Evolutionary conservation across 2,329 filamentous ascomycete genomes (phyloP), one percentile per base, ranked within the genome.

Genomic region (Sphaerulina musiva): DNA sequence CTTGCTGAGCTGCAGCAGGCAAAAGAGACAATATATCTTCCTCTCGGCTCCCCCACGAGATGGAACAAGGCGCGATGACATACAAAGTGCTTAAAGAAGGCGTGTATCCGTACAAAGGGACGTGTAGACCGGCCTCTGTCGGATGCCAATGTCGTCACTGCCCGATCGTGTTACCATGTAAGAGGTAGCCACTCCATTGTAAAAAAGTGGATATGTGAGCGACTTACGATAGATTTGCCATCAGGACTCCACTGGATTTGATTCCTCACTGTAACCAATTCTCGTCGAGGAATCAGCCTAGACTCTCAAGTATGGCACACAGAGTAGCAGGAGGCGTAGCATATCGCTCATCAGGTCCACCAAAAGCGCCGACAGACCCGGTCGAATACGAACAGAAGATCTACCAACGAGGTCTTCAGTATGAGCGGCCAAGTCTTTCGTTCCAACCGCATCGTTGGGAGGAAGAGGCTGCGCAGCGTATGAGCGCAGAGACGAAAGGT

Each of bases 371-470:
- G 10, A 46, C 46, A 3, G 48, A 59, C 14, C 58, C 60, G 4
- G 42, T 61, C 10, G 56, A 61, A 31, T 69, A 70, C 50, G 66
- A 70, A 45, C 62, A 62, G 45, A 57, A 65, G 14, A 61, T 66
- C 40, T 70, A 68, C 53, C 55, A 67, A 11, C 62, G 62, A 31
- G 69, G 69, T 6, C 63, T 72, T 0, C 55, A 63, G 29, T 70
- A 66, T 47, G 63, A 69, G 46, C 64, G 63, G 6, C 68, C 69
- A 7, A 57, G 62, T 1, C 60, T 71, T 57, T 68, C 69, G 1
- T 71, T 70, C 56, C 63, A 70, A 44, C 52, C 68, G n/a, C 32
- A 45, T 1, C 41, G 63, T 57, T 68, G 65, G 65, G 62, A 67
- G 47, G 32, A 49, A 17, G 44, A 64, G 44, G 69, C 68, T 11